Percentiles rank a stretch among this genome's conserved stretches.
These are phyloP conservation scores for Pyrenophora graminea DNA, from an alignment of 2,329 filamentous ascomycete genomes.

Conservation along the genomic window DNA sequence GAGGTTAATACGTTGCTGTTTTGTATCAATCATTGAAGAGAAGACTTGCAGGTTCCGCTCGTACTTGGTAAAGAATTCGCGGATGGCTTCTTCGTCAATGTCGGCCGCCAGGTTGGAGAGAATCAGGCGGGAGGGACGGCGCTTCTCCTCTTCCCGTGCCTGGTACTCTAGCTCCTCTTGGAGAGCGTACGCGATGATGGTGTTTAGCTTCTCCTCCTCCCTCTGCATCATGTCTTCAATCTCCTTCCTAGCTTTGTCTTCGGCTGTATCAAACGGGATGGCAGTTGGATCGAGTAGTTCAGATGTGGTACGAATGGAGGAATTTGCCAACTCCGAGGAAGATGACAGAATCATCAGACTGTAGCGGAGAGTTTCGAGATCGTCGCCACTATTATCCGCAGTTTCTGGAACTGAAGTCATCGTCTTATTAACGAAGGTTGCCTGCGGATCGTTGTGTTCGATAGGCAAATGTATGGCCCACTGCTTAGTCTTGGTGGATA, in stretches of 20 bases:
- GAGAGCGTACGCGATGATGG: constrained; percentile 8
- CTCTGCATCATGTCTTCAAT: constrained; percentile 11
- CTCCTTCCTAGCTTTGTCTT: constrained; percentile 12
- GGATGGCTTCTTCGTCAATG: constrained; percentile 22
- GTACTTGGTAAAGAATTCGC: constrained; percentile 19
- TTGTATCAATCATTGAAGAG: too few species aligned
- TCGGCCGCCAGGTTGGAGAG: constrained; percentile 35
- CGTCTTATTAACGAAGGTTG: too few species aligned
- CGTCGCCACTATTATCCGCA: too few species aligned
- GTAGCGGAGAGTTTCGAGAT: too few species aligned
- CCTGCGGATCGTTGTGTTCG: too few species aligned
- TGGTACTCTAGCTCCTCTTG: constrained; percentile 6
- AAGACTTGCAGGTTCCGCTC: constrained; percentile 24
- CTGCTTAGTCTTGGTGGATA: too few species aligned
- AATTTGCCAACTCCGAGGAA: too few species aligned
- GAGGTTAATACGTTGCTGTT: not conserved
- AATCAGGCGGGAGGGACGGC: constrained; percentile 21
- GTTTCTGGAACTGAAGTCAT: too few species aligned
- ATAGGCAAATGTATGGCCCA: too few species aligned
- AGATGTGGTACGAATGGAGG: not conserved
- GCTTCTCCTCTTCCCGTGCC: constrained; percentile 13
- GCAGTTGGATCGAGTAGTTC: not conserved
- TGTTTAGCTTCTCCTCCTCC: constrained; percentile 13
- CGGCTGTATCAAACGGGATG: constrained; percentile 6
- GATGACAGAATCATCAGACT: too few species aligned